A percentile compares a stretch with the other conserved stretches of the same genome.
Conservation (phyloP, 805 yeast species). For the Hemisphaericaspora nanyangensis region DNA sequence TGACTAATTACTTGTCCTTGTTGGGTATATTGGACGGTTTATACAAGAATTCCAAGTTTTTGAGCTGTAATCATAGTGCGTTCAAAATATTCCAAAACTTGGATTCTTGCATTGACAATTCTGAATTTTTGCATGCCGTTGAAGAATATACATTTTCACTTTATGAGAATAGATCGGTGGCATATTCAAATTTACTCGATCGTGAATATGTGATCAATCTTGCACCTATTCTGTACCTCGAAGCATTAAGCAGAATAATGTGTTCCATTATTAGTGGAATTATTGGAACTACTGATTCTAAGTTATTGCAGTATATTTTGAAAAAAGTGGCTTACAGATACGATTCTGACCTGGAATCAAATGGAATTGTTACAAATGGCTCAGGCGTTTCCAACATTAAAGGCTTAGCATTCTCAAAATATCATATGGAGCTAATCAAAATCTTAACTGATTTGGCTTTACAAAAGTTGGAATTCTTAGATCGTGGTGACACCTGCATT, state of each 20-base stretch:
- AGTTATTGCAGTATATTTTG: conserved; percentile 29
- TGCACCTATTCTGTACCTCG: conserved; percentile 34
- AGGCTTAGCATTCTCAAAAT: conserved; percentile 18
- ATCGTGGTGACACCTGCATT: conserved; percentile 54
- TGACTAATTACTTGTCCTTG: conserved; percentile 32
- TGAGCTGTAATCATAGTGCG: conserved; percentile 18
- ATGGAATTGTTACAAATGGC: conserved; percentile 14
- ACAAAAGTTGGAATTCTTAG: conserved; percentile 44
- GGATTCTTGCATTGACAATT: conserved; percentile 35
- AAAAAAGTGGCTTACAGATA: conserved; percentile 18
- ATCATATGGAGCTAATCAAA: conserved; percentile 23
- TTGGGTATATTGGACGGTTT: conserved; percentile 34
- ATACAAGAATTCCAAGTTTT: conserved; percentile 21
- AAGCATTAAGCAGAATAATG: conserved; percentile 32
- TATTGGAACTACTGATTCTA: conserved; percentile 18
- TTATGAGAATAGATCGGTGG: conserved; percentile 10
- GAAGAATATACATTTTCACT: conserved; percentile 26
- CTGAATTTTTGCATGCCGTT: conserved; percentile 33
- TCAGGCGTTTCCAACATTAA: not conserved
- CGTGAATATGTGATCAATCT: conserved; percentile 27
- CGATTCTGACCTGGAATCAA: conserved; percentile 12
- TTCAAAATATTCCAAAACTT: conserved; percentile 30
- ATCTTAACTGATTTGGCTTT: conserved; percentile 30
- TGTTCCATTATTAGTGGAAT: conserved; percentile 29
- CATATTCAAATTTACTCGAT: conserved; percentile 16